A percentile compares a stretch with the other conserved stretches of the same genome.
Conservation (phyloP, 371 early-diverging fungal species). For the Actinomucor elegans region DNA sequence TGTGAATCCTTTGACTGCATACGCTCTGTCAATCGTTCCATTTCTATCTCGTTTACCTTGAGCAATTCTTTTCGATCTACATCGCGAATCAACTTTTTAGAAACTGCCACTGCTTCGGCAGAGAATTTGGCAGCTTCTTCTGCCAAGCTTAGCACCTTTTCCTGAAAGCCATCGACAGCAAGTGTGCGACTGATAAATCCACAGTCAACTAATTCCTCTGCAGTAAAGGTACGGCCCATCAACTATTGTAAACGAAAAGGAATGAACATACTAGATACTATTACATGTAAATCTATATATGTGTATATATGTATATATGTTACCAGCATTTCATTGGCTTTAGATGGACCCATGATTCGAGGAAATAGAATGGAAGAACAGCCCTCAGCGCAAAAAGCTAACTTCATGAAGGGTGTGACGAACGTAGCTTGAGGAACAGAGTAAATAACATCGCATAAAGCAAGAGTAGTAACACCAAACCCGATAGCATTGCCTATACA, state of each 20-base stretch:
- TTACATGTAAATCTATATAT: neutral
- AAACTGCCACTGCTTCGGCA: conserved; percentile 50
- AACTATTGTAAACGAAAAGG: conserved; percentile 34
- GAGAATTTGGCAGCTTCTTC: conserved; percentile 54
- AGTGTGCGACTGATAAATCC: conserved; percentile 51
- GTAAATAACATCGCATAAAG: conserved; percentile 72
- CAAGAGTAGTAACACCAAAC: conserved; percentile 66
- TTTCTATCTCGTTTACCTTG: conserved; percentile 48
- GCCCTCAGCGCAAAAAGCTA: conserved; percentile 72
- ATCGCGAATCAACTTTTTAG: conserved; percentile 56
- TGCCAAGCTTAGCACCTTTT: conserved; percentile 49
- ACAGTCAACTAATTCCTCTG: conserved; percentile 52
- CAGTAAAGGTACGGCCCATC: conserved; percentile 54
- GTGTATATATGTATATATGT: neutral
- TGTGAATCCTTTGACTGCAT: conserved; percentile 34
- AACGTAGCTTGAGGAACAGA: conserved; percentile 63
- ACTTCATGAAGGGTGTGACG: conserved; percentile 69
- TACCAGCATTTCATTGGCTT: conserved; percentile 68
- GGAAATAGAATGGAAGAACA: conserved; percentile 66
- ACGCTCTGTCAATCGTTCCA: conserved; percentile 35
- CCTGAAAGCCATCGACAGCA: conserved; percentile 54
- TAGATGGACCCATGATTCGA: conserved; percentile 56
- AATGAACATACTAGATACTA: neutral
- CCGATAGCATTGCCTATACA: conserved; percentile 67
- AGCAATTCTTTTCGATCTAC: conserved; percentile 47